These are phyloP conservation scores for Hymenoscyphus linearis DNA, from an alignment of 2,329 filamentous ascomycete species.

Conservation along the genomic window DNA sequence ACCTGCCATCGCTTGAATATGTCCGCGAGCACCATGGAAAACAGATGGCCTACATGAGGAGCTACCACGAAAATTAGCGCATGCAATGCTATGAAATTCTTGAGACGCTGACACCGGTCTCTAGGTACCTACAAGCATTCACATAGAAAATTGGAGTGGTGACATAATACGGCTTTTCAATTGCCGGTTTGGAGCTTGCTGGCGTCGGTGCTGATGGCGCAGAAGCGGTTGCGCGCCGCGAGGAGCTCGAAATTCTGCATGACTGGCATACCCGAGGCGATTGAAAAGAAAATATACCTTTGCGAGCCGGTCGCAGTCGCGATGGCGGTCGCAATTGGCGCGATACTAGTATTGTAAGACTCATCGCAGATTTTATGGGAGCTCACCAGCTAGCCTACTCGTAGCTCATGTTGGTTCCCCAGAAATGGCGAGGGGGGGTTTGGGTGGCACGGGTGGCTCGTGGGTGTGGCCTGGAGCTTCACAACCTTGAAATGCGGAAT, in stretches of 20 bases:
- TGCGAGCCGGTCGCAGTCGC: slow-evolving; percentile 8
- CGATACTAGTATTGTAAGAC: slow-evolving; percentile 16
- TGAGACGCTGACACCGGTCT: no score
- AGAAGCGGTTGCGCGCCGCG: slow-evolving; percentile 8
- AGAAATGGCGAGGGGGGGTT: not conserved
- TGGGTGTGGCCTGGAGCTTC: not conserved
- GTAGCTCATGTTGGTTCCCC: not conserved
- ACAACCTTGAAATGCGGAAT: slow-evolving; percentile 2
- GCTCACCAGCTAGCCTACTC: not conserved
- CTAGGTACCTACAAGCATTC: slow-evolving; percentile 75
- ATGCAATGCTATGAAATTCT: not conserved
- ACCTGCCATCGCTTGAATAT: slow-evolving; percentile 88
- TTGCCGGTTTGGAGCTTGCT: slow-evolving; percentile 15
- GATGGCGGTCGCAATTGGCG: slow-evolving; percentile 11
- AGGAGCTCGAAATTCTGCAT: slow-evolving; percentile 14
- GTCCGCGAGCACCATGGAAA: slow-evolving; percentile 86
- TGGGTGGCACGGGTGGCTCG: no score
- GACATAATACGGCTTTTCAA: slow-evolving; percentile 81
- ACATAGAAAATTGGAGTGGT: slow-evolving; percentile 99
- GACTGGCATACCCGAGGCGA: slow-evolving; percentile 24
- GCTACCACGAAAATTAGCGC: slow-evolving; percentile 44
- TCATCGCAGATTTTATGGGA: slow-evolving; percentile 16
- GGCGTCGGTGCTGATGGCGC: not conserved
- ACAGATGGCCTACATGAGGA: slow-evolving; percentile 91
- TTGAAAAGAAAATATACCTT: not conserved